Evolutionary conservation across 2,329 filamentous ascomycete genomes (phyloP).

Genomic region (Neopestalotiopsis sp.): DNA sequence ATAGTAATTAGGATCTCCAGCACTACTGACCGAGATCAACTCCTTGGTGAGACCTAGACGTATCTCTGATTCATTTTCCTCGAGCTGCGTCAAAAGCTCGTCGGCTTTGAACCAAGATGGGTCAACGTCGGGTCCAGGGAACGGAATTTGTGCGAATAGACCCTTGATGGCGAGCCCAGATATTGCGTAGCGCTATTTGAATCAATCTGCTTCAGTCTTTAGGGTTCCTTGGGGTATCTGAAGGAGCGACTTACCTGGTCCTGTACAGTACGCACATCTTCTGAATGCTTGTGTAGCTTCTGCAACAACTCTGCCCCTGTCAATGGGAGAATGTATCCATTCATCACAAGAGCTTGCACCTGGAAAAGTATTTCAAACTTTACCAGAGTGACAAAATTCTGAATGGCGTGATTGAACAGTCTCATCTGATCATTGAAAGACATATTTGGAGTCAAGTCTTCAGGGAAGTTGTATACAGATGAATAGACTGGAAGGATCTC

Average conservation of each 20-base stretch:
- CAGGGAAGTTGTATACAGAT: slow-evolving; percentile 30
- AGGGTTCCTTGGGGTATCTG: neutral
- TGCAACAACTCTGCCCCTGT: slow-evolving; percentile 54
- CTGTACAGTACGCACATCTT: slow-evolving; percentile 28
- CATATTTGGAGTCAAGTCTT: slow-evolving; percentile 17
- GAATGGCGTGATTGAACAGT: slow-evolving; percentile 40
- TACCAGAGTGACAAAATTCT: slow-evolving; percentile 38
- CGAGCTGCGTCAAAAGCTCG: slow-evolving; percentile 39
- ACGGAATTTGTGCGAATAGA: slow-evolving; percentile 58
- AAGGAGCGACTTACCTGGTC: neutral
- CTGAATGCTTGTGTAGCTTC: slow-evolving; percentile 39
- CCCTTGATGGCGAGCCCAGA: slow-evolving; percentile 60
- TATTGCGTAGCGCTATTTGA: slow-evolving; percentile 38
- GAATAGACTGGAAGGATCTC: slow-evolving; percentile 30
- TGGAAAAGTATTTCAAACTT: slow-evolving; percentile 66
- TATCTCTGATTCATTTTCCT: slow-evolving; percentile 47
- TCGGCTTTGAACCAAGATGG: slow-evolving; percentile 43
- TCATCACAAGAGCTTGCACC: slow-evolving; percentile 66
- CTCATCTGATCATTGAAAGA: slow-evolving; percentile 32
- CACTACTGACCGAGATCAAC: slow-evolving; percentile 26
- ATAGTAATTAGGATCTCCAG: neutral
- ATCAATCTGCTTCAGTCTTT: neutral
- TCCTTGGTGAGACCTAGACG: slow-evolving; percentile 31
- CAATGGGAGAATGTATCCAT: slow-evolving; percentile 65
- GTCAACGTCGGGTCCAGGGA: slow-evolving; percentile 57